Evolutionary conservation across 169 alveolate genomes (phyloP), one percentile per base, ranked within the genome.

Genomic region (Plasmodium gallinaceum): DNA sequence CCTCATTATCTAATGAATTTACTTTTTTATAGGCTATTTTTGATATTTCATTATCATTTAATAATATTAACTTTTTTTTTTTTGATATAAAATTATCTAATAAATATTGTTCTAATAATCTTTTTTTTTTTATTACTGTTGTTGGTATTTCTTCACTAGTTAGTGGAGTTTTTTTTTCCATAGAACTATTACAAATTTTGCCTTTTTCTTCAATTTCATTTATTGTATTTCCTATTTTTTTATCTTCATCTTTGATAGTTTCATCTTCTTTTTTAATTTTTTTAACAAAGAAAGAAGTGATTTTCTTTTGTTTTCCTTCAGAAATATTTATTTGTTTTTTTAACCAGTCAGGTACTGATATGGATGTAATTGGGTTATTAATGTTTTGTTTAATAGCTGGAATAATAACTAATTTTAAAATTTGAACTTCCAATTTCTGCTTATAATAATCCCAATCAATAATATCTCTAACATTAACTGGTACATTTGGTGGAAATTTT

Each of bases 371-470:
- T 9, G 99, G 99, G 88, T 98, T 98, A 39, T 92, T 93, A 61
- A 98, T 92, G 69, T 98, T 98, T 88, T 98, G 98, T 52, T 97
- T 71, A 43, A 98, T 97, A n/a, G 99, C 99, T 4, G 99, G 99
- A 46, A 98, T 97, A 16, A 97, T 96, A 20, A 98, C 96, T 65
- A 98, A 94, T 90, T 98, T 98, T 61, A 96, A 88, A 60, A 98
- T 97, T 61, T 98, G 96, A 22, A 96, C 97, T 22, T 96, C 98
- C 32, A 98, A 94, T 94, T 98, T 97, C 74, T 98, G 99, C 69
- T 97, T 97, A 89, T 98, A 98, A 91, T 98, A 98, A 16, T 96
- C 98, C 99, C 99, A 98, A 75, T 98, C 99, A 45, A 98, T 94
- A 10, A 98, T 97, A 61, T 95, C 96, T 42, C 99, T 93, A 90